Base-by-base conservation (phyloP, 257 asterid species). In the Lithospermum erythrorhizon region DNA sequence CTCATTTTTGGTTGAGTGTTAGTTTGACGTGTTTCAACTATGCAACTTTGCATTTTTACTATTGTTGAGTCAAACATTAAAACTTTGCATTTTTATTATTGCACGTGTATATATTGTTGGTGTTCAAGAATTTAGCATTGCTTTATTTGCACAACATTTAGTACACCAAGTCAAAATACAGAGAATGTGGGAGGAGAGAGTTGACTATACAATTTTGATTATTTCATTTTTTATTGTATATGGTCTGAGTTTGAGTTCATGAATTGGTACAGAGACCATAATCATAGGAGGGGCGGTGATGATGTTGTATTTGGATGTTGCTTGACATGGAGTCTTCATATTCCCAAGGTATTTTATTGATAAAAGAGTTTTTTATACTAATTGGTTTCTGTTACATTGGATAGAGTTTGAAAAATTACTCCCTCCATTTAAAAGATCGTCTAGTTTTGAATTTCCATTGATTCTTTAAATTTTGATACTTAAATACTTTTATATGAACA, bases 201-300 rank as follows among this genome's bases (percentile, higher is more conserved):
- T 57, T 25, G 68, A 37, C 72, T 67, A 6, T 27, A 27, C 32
- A 27, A 7, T 27, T 27, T 27, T 27, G 6, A 3, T 27, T 7
- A 27, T 27, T 27, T 27, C 32, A 27, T 27, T 59, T 29, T 58
- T 60, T 65, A 60, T 57, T 17, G 6, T 56, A 63, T 55, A 70
- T 62, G 73, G 62, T 68, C 67, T 77, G 73, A 65, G 18, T 41
- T 14, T 41, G 49, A 78, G 73, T 57, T 35, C 45, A 55, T 53
- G 56, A 63, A 61, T 37, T 72, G 62, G 41, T 73, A 51, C 78
- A 64, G 45, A 45, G 63, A 58, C 90, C 95, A 59, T 29, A 80
- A 73, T 79, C 76, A 20, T 60, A 78, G 87, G 91, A 55, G 65
- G 72, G 80, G 84, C 90, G 94, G 90, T 78, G 91, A 73, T 73